A percentile compares a stretch with the other conserved stretches of the same genome.
These are phyloP conservation scores for Aspergillus fischeri DNA, from an alignment of 2,329 filamentous ascomycete species.

Conservation along the genomic window DNA sequence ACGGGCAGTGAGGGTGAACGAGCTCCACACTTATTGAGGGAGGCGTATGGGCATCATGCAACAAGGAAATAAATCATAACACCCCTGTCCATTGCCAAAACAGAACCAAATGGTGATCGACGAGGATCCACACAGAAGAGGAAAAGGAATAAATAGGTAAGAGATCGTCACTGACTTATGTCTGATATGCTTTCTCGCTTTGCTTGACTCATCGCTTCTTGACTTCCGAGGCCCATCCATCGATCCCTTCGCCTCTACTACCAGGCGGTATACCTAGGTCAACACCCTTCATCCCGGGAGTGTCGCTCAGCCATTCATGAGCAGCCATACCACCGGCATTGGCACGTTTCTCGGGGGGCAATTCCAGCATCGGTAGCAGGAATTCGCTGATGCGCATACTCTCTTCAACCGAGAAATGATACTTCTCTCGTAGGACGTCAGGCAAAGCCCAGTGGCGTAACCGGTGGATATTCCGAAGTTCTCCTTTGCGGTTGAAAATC, in stretches of 20 bases:
- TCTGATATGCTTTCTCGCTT: slow-evolving; percentile 4
- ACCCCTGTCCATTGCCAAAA: slow-evolving; percentile 20
- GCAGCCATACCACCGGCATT: slow-evolving; percentile 95
- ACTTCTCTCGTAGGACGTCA: slow-evolving; percentile 92
- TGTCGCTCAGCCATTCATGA: slow-evolving; percentile 76
- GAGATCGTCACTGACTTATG: slow-evolving; percentile 24
- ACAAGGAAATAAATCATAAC: slow-evolving; percentile 30
- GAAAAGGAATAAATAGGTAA: slow-evolving; percentile 11
- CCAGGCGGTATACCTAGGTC: slow-evolving; percentile 73
- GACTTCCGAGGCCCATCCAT: slow-evolving; percentile 86
- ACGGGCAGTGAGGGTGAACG: slow-evolving; percentile 1
- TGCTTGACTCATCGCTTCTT: slow-evolving; percentile 61
- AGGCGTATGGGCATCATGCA: slow-evolving; percentile 7
- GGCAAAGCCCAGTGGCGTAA: slow-evolving; percentile 92
- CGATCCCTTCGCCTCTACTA: slow-evolving; percentile 83
- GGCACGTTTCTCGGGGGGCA: slow-evolving; percentile 80
- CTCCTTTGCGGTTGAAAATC: slow-evolving; percentile 96
- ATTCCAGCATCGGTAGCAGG: slow-evolving; percentile 82
- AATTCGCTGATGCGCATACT: slow-evolving; percentile 76
- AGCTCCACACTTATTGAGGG: slow-evolving; percentile 7
- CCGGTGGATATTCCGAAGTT: slow-evolving; percentile 94
- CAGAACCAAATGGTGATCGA: slow-evolving; percentile 28
- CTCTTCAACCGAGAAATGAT: slow-evolving; percentile 86
- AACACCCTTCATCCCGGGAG: slow-evolving; percentile 80
- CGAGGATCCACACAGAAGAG: slow-evolving; percentile 23